Conservation (phyloP, 805 yeast species). For the Yarrowia phangngaensis region DNA sequence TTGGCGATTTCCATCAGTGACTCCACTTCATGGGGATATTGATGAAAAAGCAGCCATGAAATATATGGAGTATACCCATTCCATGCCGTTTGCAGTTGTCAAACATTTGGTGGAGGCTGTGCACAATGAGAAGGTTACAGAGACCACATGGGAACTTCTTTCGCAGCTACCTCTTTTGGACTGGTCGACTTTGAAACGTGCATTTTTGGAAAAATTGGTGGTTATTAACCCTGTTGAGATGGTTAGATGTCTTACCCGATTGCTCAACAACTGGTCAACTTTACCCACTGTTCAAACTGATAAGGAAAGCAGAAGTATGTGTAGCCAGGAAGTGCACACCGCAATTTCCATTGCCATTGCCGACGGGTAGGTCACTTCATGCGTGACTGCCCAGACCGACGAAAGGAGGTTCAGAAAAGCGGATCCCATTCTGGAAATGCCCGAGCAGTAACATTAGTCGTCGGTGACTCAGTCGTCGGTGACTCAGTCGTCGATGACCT, state of each 20-base stretch:
- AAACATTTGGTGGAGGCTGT: neutral
- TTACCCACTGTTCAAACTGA: too few relatives aligned
- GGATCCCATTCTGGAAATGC: neutral
- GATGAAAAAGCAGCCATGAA: conserved; percentile 1
- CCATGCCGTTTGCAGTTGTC: conserved; percentile 5
- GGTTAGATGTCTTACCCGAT: too few relatives aligned
- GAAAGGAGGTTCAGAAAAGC: neutral
- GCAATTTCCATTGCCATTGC: neutral
- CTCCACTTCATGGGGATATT: conserved; percentile 1
- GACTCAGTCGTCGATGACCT: neutral
- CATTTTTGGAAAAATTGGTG: neutral
- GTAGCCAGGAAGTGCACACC: too few relatives aligned
- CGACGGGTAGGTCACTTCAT: neutral
- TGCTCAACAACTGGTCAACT: neutral
- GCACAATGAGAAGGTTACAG: neutral
- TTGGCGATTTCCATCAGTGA: neutral
- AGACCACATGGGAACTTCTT: neutral
- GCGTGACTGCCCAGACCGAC: neutral
- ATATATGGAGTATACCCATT: conserved; percentile 3
- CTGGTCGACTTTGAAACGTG: neutral
- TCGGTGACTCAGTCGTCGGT: neutral
- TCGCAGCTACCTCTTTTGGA: neutral
- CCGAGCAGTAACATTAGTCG: neutral
- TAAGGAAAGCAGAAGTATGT: too few relatives aligned
- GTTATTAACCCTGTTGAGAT: too few relatives aligned